phyloP scores from a whole-genome alignment of 1,284 basidiomycete species.

The Garcileccinum viscosum region DNA sequence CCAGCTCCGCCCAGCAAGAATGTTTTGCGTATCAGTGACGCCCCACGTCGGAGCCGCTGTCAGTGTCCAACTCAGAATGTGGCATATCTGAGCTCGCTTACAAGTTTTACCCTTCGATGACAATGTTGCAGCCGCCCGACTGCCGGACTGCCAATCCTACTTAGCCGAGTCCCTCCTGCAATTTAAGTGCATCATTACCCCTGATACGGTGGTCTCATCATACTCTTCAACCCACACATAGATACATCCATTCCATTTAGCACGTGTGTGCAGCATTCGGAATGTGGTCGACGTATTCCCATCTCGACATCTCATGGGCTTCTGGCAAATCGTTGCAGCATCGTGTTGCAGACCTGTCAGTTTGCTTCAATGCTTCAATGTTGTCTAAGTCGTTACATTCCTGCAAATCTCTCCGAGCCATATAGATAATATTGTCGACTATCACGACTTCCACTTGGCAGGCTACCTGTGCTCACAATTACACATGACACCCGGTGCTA shows the following conservation, averaged over 20 bases:
- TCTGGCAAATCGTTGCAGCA: conserved; percentile 12
- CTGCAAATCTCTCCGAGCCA: background rate
- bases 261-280: background rate
- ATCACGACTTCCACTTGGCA: background rate
- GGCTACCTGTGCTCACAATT: background rate
- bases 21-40: background rate
- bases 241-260: conserved; percentile 6
- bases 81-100: conserved; percentile 19
- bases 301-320: background rate
- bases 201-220: conserved; percentile 3
- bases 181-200: conserved; percentile 8
- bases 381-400: conserved; percentile 18
- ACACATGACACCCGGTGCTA: background rate
- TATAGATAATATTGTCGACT: background rate
- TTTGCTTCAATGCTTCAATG: background rate
- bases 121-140: conserved; percentile 1
- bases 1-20: conserved; percentile 2
- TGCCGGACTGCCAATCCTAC: conserved; percentile 8
- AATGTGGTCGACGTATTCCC: background rate
- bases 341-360: background rate
- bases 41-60: background rate
- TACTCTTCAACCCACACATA: background rate
- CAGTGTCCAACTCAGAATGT: conserved; percentile 23
- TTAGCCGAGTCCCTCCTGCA: background rate
- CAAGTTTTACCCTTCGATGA: conserved; percentile 10